Evolutionary conservation across 129 eudicot species (phyloP).

Genomic region (Arctium lappa): DNA sequence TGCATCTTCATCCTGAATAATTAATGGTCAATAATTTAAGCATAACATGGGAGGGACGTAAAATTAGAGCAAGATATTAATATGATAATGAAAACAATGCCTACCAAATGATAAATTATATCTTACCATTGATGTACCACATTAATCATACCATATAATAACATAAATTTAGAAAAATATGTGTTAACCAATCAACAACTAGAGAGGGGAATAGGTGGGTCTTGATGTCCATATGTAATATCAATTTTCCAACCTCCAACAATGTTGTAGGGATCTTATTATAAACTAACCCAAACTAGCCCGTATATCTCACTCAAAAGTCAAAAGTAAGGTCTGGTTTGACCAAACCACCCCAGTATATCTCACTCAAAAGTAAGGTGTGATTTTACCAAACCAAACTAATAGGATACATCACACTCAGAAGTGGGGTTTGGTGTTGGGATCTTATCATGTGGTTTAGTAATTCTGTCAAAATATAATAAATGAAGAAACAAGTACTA

Average conservation of each 20-base stretch:
- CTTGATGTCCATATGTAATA: not conserved
- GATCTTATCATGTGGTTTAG: not conserved
- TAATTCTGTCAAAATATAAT: no score
- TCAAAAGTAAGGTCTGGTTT: no score
- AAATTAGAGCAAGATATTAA: constrained; percentile 15
- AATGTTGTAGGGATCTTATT: not conserved
- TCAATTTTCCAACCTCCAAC: not conserved
- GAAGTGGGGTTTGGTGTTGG: not conserved
- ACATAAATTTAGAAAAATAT: constrained; percentile 19
- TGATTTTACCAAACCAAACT: not conserved
- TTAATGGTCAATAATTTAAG: constrained; percentile 35
- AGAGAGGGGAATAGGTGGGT: not conserved
- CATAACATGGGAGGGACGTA: constrained; percentile 40
- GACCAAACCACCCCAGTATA: no score
- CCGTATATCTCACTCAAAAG: not conserved
- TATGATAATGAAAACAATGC: constrained; percentile 29
- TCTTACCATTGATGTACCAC: not conserved
- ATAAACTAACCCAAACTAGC: not conserved
- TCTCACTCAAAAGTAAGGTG: no score
- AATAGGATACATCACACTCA: not conserved
- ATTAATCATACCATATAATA: constrained; percentile 11
- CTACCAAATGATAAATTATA: constrained; percentile 26
- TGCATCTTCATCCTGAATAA: constrained; percentile 77
- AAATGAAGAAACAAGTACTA: not conserved
- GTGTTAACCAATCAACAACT: constrained; percentile 9